These are phyloP conservation scores for Geranium brycei DNA, from an alignment of 345 rosid genomes.

Conservation along the genomic window DNA sequence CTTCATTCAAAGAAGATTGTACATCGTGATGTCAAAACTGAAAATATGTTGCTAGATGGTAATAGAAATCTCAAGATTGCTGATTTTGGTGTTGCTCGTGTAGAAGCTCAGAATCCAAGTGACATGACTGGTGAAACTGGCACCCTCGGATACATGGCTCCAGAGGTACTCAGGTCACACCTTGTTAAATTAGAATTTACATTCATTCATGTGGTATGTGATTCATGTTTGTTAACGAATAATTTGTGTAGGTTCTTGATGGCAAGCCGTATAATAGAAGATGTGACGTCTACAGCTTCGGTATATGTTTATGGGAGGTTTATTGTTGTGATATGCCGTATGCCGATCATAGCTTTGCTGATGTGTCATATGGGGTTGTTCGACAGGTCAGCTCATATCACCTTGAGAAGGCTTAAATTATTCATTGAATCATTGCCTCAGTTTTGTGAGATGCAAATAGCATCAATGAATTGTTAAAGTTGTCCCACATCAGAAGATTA, in stretches of 20 bases:
- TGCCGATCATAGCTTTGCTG: constrained; percentile 67
- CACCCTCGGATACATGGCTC: constrained; percentile 96
- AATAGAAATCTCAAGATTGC: constrained; percentile 64
- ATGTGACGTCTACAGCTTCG: constrained; percentile 94
- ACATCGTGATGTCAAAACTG: constrained; percentile 92
- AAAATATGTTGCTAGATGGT: constrained; percentile 71
- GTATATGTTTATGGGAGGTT: constrained; percentile 54
- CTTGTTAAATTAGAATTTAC: too few relatives aligned
- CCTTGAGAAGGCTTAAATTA: too few relatives aligned
- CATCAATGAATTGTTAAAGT: too few relatives aligned
- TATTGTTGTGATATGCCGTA: constrained; percentile 97
- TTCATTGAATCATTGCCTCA: too few relatives aligned
- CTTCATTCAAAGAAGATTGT: constrained; percentile 81
- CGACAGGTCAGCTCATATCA: constrained; percentile 43
- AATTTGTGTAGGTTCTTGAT: constrained; percentile 50
- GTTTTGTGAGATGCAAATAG: too few relatives aligned
- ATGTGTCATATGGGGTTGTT: constrained; percentile 70
- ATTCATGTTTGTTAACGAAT: too few relatives aligned
- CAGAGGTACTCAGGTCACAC: constrained; percentile 46
- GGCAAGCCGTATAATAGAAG: constrained; percentile 92
- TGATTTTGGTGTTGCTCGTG: constrained; percentile 96
- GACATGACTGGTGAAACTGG: constrained; percentile 99
- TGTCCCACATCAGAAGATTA: too few relatives aligned
- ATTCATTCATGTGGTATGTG: too few relatives aligned
- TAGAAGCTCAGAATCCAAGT: constrained; percentile 84